Percentiles rank a stretch among this genome's conserved stretches.
Evolutionary conservation across 169 alveolate genomes (phyloP).

Genomic region (Prorocentrum cordatum): DNA sequence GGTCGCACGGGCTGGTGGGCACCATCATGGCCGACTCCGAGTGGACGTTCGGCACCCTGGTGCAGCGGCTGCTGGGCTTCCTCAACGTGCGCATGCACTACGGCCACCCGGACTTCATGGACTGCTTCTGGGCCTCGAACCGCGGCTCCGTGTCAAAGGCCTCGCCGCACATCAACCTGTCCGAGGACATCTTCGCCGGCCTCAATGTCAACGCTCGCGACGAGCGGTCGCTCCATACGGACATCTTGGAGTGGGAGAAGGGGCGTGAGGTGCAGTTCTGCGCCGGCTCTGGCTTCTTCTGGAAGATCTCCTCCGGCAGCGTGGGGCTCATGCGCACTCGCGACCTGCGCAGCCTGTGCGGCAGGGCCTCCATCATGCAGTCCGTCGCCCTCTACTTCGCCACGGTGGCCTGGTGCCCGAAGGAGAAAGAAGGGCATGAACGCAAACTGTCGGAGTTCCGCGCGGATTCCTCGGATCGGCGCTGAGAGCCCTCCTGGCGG

Average conservation of each 20-base stretch:
- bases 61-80: conserved; percentile 38
- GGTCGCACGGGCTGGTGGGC: too few species aligned
- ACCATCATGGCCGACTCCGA: too few species aligned
- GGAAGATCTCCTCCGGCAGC: conserved; percentile 51
- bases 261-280: conserved; percentile 43
- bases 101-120: conserved; percentile 70
- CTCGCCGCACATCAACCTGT: conserved; percentile 62
- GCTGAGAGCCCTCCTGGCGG: too few species aligned
- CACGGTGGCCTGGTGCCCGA: conserved; percentile 44
- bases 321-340: conserved; percentile 38
- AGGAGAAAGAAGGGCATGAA: too few species aligned
- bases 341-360: conserved; percentile 38
- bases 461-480: too few species aligned
- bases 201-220: conserved; percentile 38
- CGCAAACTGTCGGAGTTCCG: too few species aligned
- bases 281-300: conserved; percentile 51
- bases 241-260: conserved; percentile 54
- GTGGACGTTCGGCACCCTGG: too few species aligned
- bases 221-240: conserved; percentile 35
- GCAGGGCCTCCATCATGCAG: conserved; percentile 47
- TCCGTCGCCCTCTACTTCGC: conserved; percentile 50
- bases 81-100: conserved; percentile 67
- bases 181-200: conserved; percentile 66
- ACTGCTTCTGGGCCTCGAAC: conserved; percentile 62
- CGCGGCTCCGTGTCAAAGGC: conserved; percentile 68